Percentiles rank a stretch among this genome's conserved stretches.
phyloP scores from a whole-genome alignment of 768 basidiomycete genomes.

The Rhodosporidiobolus odoratus region DNA sequence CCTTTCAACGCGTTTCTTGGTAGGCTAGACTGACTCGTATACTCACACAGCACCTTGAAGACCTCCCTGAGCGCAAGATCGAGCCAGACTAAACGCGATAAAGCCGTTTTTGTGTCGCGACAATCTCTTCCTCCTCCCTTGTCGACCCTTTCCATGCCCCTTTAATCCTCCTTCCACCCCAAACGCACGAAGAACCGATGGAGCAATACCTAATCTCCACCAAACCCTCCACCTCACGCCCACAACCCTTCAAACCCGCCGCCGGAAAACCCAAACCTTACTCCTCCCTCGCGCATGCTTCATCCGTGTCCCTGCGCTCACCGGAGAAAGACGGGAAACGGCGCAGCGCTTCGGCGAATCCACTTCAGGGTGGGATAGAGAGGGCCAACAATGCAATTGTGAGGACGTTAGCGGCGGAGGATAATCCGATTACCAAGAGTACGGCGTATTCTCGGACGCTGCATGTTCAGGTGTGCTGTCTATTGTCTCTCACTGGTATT shows the following conservation, averaged over 20 bases:
- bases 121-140: background rate
- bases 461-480: conserved; percentile 57
- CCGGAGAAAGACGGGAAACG: too few relatives aligned
- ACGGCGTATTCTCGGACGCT: conserved; percentile 52
- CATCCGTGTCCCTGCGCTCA: too few relatives aligned
- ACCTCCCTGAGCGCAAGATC: too few relatives aligned
- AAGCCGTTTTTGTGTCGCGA: too few relatives aligned
- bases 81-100: too few relatives aligned
- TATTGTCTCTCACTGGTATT: background rate
- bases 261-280: background rate
- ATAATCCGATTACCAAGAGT: conserved; percentile 70
- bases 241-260: conserved; percentile 1
- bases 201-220: conserved; percentile 8
- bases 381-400: conserved; percentile 56
- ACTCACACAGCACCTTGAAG: too few relatives aligned
- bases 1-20: too few relatives aligned
- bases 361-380: background rate
- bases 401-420: conserved; percentile 57
- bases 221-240: background rate
- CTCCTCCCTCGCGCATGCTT: background rate
- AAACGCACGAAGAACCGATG: background rate
- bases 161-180: background rate
- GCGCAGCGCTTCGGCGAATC: background rate
- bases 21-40: too few relatives aligned
- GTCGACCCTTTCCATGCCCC: background rate